phyloP scores from a whole-genome alignment of 2,329 filamentous ascomycete genomes.

The Penicillium rolfsii region DNA sequence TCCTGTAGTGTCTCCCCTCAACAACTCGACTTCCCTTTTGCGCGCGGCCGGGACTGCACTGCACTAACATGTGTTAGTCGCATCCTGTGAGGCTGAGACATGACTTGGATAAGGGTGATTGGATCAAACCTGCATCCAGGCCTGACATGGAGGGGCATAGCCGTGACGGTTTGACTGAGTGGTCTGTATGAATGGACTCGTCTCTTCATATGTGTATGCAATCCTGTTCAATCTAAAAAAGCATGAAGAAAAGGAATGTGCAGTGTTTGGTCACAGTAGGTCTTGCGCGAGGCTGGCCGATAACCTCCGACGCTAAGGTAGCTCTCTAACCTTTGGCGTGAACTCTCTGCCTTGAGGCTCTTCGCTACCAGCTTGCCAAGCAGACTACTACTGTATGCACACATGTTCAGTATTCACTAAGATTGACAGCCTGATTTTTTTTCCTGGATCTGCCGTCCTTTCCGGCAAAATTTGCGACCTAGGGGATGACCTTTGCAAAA shows the following conservation, averaged over 20 bases:
- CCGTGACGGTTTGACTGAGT: not conserved
- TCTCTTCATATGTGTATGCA: not conserved
- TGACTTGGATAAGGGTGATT: not conserved
- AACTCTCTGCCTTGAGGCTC: conserved; percentile 3
- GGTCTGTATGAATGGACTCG: not conserved
- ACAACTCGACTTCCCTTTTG: not conserved
- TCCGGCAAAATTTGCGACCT: not conserved
- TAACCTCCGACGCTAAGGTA: not conserved
- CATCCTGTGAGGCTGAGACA: conserved; percentile 1
- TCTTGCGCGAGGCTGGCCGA: not conserved
- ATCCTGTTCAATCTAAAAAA: not conserved
- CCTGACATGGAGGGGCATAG: not conserved
- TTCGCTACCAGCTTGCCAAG: not conserved
- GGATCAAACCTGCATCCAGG: not conserved
- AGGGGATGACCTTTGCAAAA: not conserved
- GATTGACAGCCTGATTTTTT: not conserved
- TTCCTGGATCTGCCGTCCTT: not conserved
- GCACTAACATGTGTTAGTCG: not conserved
- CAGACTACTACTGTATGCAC: not conserved
- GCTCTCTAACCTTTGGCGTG: not conserved
- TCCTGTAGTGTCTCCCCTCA: not conserved
- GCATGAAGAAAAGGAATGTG: too few relatives aligned
- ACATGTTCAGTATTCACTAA: too few relatives aligned
- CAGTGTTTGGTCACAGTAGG: not conserved
- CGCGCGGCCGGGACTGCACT: not conserved